Conservation (phyloP, 768 basidiomycete species). For the Kwoniella heveanensis region DNA sequence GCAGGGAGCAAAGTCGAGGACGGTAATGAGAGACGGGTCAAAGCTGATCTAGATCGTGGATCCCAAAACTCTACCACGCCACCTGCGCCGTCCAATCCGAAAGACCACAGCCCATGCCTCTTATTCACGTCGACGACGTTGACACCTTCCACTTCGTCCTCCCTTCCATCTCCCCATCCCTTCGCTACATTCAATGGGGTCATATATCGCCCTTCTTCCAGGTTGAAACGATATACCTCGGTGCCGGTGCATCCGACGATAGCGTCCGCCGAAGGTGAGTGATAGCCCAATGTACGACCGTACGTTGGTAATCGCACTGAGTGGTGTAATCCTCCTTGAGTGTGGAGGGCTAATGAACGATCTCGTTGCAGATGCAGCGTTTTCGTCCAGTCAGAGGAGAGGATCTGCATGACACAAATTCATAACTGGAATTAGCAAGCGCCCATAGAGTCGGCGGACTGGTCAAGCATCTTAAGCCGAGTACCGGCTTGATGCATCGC, state of each 20-base stretch:
- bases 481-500: no score
- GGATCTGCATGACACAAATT: no score
- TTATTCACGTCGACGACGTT: constrained; percentile 91
- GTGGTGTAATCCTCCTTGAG: constrained; percentile 89
- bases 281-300: constrained; percentile 88
- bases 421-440: no score
- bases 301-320: constrained; percentile 91
- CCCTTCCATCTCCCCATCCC: constrained; percentile 43
- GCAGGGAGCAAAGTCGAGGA: constrained; percentile 47
- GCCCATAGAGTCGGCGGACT: no score
- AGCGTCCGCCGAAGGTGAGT: constrained; percentile 89
- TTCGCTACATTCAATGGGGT: constrained; percentile 63
- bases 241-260: constrained; percentile 79
- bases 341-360: constrained; percentile 91
- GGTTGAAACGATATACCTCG: constrained; percentile 89
- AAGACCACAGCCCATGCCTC: constrained; percentile 83
- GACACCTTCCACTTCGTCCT: constrained; percentile 70
- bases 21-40: constrained; percentile 52
- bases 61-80: constrained; percentile 97
- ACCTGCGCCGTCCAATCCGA: constrained; percentile 74
- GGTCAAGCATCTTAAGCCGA: no score
- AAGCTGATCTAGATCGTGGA: constrained; percentile 72
- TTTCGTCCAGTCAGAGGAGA: constrained; percentile 99
- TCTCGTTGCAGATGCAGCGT: constrained; percentile 95
- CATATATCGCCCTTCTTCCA: constrained; percentile 93